A percentile compares a stretch with the other conserved stretches of the same genome.
Conservation (phyloP, 495 filamentous ascomycete genomes). For the Achaetomiella virescens region DNA sequence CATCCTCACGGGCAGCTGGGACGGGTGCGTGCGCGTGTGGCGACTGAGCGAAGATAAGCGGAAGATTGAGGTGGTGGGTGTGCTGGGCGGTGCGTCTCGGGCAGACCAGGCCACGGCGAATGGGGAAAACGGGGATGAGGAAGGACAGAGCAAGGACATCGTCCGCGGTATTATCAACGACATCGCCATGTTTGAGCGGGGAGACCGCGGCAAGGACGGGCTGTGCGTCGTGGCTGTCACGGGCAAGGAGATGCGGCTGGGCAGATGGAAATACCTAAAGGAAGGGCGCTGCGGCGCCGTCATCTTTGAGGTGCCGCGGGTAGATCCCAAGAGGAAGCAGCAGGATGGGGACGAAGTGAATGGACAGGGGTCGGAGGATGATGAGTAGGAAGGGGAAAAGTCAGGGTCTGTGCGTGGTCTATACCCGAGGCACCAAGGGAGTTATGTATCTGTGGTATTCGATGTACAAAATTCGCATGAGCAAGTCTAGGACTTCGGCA, state of each 20-base stretch:
- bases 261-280: slow-evolving; percentile 60
- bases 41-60: slow-evolving; percentile 74
- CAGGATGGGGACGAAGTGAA: slow-evolving; percentile 20
- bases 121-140: neutral
- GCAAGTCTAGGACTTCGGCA: neutral
- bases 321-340: slow-evolving; percentile 25
- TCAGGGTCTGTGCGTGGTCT: neutral
- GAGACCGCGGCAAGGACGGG: slow-evolving; percentile 61
- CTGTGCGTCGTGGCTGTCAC: slow-evolving; percentile 75
- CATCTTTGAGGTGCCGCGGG: slow-evolving; percentile 65
- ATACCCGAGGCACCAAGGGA: neutral
- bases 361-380: slow-evolving; percentile 17
- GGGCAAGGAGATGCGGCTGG: slow-evolving; percentile 79
- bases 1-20: slow-evolving; percentile 87
- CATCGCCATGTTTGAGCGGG: slow-evolving; percentile 75
- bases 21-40: slow-evolving; percentile 84
- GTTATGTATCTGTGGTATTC: neutral
- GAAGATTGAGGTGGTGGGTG: slow-evolving; percentile 64
- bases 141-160: slow-evolving; percentile 4
- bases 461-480: neutral
- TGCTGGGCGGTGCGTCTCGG: slow-evolving; percentile 43
- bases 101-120: neutral
- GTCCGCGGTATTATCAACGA: slow-evolving; percentile 78
- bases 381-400: neutral
- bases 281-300: slow-evolving; percentile 69